Evolutionary conservation across 2,329 filamentous ascomycete species (phyloP).

Genomic region (Trichothecium roseum): DNA sequence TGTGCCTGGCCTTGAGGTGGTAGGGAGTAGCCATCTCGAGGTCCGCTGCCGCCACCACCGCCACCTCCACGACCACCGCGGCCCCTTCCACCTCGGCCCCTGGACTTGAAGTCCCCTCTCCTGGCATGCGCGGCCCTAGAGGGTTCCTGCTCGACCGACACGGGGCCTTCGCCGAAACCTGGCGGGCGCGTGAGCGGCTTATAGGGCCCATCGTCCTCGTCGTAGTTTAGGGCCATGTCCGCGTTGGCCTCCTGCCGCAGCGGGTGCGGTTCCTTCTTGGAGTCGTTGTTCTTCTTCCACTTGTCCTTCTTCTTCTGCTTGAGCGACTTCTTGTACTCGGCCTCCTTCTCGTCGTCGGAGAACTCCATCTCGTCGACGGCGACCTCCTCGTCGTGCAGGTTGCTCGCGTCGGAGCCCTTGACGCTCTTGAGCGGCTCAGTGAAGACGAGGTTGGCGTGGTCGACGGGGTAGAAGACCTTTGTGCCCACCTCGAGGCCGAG

Average conservation of each 20-base stretch:
- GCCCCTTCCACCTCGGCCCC: slow-evolving; percentile 25
- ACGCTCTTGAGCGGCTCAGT: slow-evolving; percentile 67
- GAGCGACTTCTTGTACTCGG: slow-evolving; percentile 60
- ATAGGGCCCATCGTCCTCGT: slow-evolving; percentile 60
- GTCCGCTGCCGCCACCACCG: slow-evolving; percentile 21
- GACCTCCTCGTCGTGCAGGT: slow-evolving; percentile 88
- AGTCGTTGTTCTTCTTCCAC: slow-evolving; percentile 29
- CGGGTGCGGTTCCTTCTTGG: slow-evolving; percentile 27
- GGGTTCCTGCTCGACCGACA: slow-evolving; percentile 21
- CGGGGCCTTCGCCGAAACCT: slow-evolving; percentile 45
- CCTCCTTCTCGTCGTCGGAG: slow-evolving; percentile 92
- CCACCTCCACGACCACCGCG: slow-evolving; percentile 26
- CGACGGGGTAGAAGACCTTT: slow-evolving; percentile 68
- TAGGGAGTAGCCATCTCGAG: slow-evolving; percentile 30
- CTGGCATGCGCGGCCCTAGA: slow-evolving; percentile 20
- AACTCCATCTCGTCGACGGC: slow-evolving; percentile 84
- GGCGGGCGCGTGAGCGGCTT: slow-evolving; percentile 59
- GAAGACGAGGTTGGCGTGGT: slow-evolving; percentile 75
- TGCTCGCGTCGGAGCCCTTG: slow-evolving; percentile 90
- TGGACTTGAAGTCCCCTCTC: slow-evolving; percentile 33
- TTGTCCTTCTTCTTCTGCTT: slow-evolving; percentile 55
- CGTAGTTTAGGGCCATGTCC: slow-evolving; percentile 50
- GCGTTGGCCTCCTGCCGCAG: slow-evolving; percentile 18
- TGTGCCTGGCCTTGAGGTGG: slow-evolving; percentile 24
- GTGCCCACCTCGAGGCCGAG: slow-evolving; percentile 58